Base-by-base conservation (phyloP, 352 stramenopile genomes). In the Aphanomyces astaci region DNA sequence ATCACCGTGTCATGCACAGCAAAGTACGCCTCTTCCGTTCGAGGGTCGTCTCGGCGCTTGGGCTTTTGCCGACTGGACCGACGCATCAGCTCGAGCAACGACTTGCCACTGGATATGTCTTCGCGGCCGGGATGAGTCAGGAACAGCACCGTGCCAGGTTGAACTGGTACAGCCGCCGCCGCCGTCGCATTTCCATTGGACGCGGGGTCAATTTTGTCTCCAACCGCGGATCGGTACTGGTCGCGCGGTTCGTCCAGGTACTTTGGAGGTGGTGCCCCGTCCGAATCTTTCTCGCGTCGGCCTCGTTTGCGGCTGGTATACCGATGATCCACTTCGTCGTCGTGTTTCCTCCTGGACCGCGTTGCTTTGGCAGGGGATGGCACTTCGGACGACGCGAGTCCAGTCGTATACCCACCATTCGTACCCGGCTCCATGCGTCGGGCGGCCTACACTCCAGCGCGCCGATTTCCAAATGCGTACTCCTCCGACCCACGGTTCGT, bases 1-100 rank as follows among this genome's bases (percentile, higher is more conserved):
- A 95, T 75, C 63, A 90, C 91, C 17, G 43, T 68, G n/a, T 68
- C 62, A 28, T 68, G 43, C 19, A 48, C 39, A 7, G 40, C 62
- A 68, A 68, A 68, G 13, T 17, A 59, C 13, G n/a, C 24, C 27
- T 68, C 62, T 31, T 68, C 62, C 10, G 45, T 46, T 13, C 60
- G 60, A 53, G 13, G 45, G n/a, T 66, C 62, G 17, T 68, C 62
- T 10, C 62, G 62, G 19, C 62, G 62, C 33, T 68, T 68, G 25
- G 36, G 31, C 32, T 68, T 68, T 32, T 32, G 30, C 17, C 62
- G 62, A 28, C 48, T 68, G 4, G 62, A 28, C 24, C 49, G 49
- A n/a, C 32, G 62, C 17, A 68, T 40, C 51, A 68, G 45, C 10
- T 68, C 62, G 11, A 68, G 27, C 32, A 68, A 28, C 1, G 39